Base-by-base conservation (phyloP, 352 stramenopile species). In the Bremia lactucae region DNA sequence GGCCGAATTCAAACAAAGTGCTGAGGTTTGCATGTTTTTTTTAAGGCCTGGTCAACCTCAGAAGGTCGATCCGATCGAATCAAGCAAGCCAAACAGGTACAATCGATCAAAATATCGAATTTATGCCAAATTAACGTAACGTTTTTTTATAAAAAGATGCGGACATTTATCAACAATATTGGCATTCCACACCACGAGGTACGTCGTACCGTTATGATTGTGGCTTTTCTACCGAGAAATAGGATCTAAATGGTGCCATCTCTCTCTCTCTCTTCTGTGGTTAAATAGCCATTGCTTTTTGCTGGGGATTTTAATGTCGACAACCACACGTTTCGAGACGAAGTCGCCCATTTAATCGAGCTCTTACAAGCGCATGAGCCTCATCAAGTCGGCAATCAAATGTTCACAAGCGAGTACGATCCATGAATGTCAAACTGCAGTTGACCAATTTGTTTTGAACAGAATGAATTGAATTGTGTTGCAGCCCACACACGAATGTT, bases 231-330 rank as follows among this genome's bases (percentile, higher is more conserved):
- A n/a, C n/a, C n/a, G n/a, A n/a, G n/a, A n/a, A n/a, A n/a, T n/a
- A n/a, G n/a, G n/a, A n/a, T n/a, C n/a, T n/a, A n/a, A n/a, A n/a
- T n/a, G n/a, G n/a, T n/a, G n/a, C n/a, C n/a, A n/a, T n/a, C n/a
- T n/a, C n/a, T n/a, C n/a, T n/a, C n/a, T n/a, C n/a, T n/a, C n/a
- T n/a, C n/a, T n/a, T n/a, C n/a, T n/a, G n/a, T n/a, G n/a, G n/a
- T n/a, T n/a, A n/a, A n/a, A 13, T 40, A 88, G 73, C 75, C 79
- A 7, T 46, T 91, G 37, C 58, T 91, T 16, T 83, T 91, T 52
- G 79, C 75, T 1, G 79, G 75, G 0, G 79, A 91, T 19, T 91
- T 91, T 33, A 91, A 91, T 36, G 74, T 88, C 13, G 79, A 91
- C 53, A 88, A 87, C 42, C 62, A 83, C 36, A 83, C 79, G 21